phyloP scores from a whole-genome alignment of 2,329 filamentous ascomycete genomes.

The Passalora sequoiae region DNA sequence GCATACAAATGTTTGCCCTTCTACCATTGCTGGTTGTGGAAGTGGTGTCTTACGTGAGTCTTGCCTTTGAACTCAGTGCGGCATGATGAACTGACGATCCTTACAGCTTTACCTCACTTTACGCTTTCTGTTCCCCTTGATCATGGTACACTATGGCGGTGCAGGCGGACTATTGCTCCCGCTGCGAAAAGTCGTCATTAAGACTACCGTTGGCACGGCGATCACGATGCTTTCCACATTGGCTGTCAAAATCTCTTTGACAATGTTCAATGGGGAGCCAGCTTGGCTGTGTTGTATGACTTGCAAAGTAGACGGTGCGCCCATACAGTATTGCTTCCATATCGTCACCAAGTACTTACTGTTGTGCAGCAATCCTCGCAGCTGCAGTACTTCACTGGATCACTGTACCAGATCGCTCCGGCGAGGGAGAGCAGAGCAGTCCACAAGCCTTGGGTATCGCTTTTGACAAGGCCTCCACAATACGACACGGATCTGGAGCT shows the following conservation, averaged over 20 bases:
- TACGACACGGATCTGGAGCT: slow-evolving; percentile 5
- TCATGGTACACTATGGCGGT: slow-evolving; percentile 19
- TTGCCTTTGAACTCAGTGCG: neutral
- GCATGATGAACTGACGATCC: too few relatives aligned
- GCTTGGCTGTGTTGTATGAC: slow-evolving; percentile 23
- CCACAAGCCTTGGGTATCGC: slow-evolving; percentile 14
- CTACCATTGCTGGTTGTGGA: slow-evolving; percentile 18
- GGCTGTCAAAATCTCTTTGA: slow-evolving; percentile 20
- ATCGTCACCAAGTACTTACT: slow-evolving; percentile 4
- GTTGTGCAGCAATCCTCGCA: slow-evolving; percentile 12
- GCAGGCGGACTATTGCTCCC: slow-evolving; percentile 13
- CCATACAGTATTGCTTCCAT: too few relatives aligned
- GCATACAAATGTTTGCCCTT: slow-evolving; percentile 17
- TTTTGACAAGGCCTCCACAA: slow-evolving; percentile 11
- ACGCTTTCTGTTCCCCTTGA: slow-evolving; percentile 18
- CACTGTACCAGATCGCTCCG: slow-evolving; percentile 10
- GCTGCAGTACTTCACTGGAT: slow-evolving; percentile 18
- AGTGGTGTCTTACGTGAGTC: slow-evolving; percentile 18
- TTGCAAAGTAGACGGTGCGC: slow-evolving; percentile 21
- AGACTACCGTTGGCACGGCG: slow-evolving; percentile 16
- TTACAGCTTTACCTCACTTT: slow-evolving; percentile 18
- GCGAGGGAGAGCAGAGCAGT: slow-evolving; percentile 10
- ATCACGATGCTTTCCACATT: slow-evolving; percentile 19
- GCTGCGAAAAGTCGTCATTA: slow-evolving; percentile 14
- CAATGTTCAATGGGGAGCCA: slow-evolving; percentile 20